Base-by-base conservation (phyloP, 805 yeast genomes). In the Wickerhamomyces queroliae region DNA sequence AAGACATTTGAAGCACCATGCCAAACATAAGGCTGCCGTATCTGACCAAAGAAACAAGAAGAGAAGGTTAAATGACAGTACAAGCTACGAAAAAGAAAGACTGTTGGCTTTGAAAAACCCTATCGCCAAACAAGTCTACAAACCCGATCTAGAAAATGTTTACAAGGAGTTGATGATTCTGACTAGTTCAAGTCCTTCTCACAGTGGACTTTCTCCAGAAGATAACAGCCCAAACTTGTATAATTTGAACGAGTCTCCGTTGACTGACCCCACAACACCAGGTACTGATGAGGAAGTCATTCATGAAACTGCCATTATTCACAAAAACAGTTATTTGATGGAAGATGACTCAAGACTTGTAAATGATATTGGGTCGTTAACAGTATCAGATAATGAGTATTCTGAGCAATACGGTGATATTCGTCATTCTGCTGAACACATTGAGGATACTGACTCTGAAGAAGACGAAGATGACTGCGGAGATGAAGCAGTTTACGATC, bases 251-350 rank as follows among this genome's bases (percentile, higher is more conserved):
- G 44, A 39, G 11, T 48, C 55, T 10, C 26, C 47, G 21, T 47
- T 37, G 11, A 51, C 59, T n/a, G 45, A 42, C 8, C 20, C 47
- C 39, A 53, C 58, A 5, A 44, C 56, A 1, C 49, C 53, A 5
- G 44, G 39, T 13, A 24, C 23, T 30, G 9, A 24, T 24, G 27
- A 18, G 8, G 28, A 33, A 19, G 31, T 25, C n/a, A n/a, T n/a
- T 5, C 5, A 19, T 19, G 15, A 19, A 16, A 30, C 33, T 30
- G 33, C 33, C 9, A 30, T 30, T 2, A 30, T 30, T 30, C 33
- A 30, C 19, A 30, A 30, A 30, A 23, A 11, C 10, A 11, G 11
- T 23, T 23, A 8, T 23, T 8, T 23, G 25, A 8, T 23, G 25
- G 11, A 23, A 8, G 25, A 23, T 8, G 25, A 23, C 10, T 23